Conservation (phyloP, 202 grass and related monocot genomes). For the Musa balbisiana region DNA sequence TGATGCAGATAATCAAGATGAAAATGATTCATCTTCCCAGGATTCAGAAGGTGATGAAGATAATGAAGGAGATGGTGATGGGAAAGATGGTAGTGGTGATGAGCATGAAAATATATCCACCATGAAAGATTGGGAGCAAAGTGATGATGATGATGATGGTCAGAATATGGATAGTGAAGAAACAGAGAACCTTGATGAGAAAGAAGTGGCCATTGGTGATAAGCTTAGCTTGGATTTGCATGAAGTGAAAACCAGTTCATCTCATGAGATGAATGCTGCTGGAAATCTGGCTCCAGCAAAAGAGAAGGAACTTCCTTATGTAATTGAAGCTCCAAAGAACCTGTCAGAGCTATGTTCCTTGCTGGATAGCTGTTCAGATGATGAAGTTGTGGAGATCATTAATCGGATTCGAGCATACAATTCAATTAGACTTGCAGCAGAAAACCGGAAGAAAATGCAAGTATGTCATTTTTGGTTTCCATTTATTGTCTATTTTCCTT, state of each 20-base stretch:
- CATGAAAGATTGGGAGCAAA: slow-evolving; percentile 81
- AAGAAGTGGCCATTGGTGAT: slow-evolving; percentile 27
- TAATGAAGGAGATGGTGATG: slow-evolving; percentile 25
- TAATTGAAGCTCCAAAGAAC: slow-evolving; percentile 77
- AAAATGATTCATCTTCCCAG: slow-evolving; percentile 37
- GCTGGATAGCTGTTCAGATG: slow-evolving; percentile 63
- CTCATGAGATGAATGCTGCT: slow-evolving; percentile 29
- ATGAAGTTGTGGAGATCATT: slow-evolving; percentile 76
- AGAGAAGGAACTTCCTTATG: slow-evolving; percentile 58
- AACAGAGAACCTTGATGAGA: slow-evolving; percentile 38
- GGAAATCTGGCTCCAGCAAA: slow-evolving; percentile 19
- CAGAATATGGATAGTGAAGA: slow-evolving; percentile 46
- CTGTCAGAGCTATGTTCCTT: slow-evolving; percentile 60
- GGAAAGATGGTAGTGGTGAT: slow-evolving; percentile 39
- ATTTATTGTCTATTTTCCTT: slow-evolving; percentile 8
- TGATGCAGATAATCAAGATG: slow-evolving; percentile 38
- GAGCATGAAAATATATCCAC: slow-evolving; percentile 47
- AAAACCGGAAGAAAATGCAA: slow-evolving; percentile 96
- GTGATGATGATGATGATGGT: slow-evolving; percentile 72
- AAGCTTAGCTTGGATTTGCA: slow-evolving; percentile 24
- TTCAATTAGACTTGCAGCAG: slow-evolving; percentile 75
- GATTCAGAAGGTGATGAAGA: slow-evolving; percentile 37
- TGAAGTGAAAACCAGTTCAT: slow-evolving; percentile 21
- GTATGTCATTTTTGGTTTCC: slow-evolving; percentile 25
- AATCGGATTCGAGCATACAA: slow-evolving; percentile 78